phyloP scores from a whole-genome alignment of 2,329 filamentous ascomycete genomes.

The Albophoma yamanashiensis region DNA sequence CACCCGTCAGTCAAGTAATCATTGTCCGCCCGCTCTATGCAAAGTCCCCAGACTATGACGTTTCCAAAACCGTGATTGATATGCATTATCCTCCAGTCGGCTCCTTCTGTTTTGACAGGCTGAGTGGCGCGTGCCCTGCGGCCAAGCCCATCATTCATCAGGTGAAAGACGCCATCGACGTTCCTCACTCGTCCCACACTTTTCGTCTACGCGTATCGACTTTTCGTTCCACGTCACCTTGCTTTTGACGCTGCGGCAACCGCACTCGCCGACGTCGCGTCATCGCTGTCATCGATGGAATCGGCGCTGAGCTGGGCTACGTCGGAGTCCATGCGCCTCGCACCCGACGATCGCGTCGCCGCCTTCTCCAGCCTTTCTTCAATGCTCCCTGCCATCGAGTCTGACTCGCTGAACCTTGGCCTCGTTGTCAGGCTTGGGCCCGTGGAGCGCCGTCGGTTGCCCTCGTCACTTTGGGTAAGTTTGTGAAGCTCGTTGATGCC shows the following conservation, averaged over 20 bases:
- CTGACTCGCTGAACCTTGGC: slow-evolving; percentile 10
- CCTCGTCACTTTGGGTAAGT: slow-evolving; percentile 13
- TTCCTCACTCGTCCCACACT: not conserved
- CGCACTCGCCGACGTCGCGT: slow-evolving; percentile 4
- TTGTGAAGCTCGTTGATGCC: slow-evolving; percentile 16
- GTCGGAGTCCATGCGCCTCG: slow-evolving; percentile 22
- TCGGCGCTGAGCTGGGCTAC: slow-evolving; percentile 20
- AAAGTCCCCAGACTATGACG: not conserved
- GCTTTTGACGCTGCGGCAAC: slow-evolving; percentile 1
- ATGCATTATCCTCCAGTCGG: not conserved
- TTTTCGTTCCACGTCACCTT: slow-evolving; percentile 4
- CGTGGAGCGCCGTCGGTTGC: slow-evolving; percentile 18
- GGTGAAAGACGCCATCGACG: not conserved
- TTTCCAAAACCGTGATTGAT: not conserved
- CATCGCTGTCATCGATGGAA: slow-evolving; percentile 10
- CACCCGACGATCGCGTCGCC: slow-evolving; percentile 6
- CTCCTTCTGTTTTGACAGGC: not conserved
- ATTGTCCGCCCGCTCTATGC: not conserved
- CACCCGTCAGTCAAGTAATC: not conserved
- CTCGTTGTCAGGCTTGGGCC: slow-evolving; percentile 12
- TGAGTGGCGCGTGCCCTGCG: not conserved
- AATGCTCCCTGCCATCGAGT: slow-evolving; percentile 8
- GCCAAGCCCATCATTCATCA: not conserved
- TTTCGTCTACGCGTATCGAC: slow-evolving; percentile 5
- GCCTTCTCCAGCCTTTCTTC: slow-evolving; percentile 8